These are phyloP conservation scores for Venturiaceae sp. DNA, from an alignment of 2,329 filamentous ascomycete species.

Conservation along the genomic window DNA sequence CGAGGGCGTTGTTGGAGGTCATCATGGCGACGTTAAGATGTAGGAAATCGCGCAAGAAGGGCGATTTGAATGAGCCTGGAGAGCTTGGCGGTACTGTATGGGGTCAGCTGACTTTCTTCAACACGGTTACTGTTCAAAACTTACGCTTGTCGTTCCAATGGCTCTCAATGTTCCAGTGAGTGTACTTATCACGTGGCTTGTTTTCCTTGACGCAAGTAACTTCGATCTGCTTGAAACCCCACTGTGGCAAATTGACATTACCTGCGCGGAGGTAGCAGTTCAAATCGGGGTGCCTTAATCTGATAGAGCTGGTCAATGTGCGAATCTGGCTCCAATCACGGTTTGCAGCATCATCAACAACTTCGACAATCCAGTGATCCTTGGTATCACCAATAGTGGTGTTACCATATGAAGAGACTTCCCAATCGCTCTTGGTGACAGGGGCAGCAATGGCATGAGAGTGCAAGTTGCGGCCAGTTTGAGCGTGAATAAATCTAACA, in stretches of 20 bases:
- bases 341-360: slow-evolving; percentile 81
- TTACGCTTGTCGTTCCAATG: slow-evolving; percentile 89
- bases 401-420: slow-evolving; percentile 95
- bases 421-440: slow-evolving; percentile 77
- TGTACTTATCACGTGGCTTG: slow-evolving; percentile 86
- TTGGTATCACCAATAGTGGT: slow-evolving; percentile 92
- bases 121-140: slow-evolving; percentile 24
- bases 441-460: slow-evolving; percentile 86
- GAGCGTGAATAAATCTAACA: slow-evolving; percentile 83
- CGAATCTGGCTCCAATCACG: slow-evolving; percentile 76
- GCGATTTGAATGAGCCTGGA: slow-evolving; percentile 87
- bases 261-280: slow-evolving; percentile 92
- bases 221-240: slow-evolving; percentile 99
- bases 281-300: slow-evolving; percentile 69
- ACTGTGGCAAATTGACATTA: slow-evolving; percentile 93
- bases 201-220: slow-evolving; percentile 91
- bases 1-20: slow-evolving; percentile 98
- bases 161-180: slow-evolving; percentile 97
- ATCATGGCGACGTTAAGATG: slow-evolving; percentile 99
- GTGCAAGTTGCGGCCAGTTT: slow-evolving; percentile 94
- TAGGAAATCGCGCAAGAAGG: slow-evolving; percentile 95
- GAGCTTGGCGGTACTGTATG: slow-evolving; percentile 70
- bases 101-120: background rate
- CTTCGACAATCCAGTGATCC: slow-evolving; percentile 93
- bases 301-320: slow-evolving; percentile 88